Evolutionary conservation across 2,329 filamentous ascomycete genomes (phyloP), one percentile per base, ranked within the genome.

Genomic region (Sporothrix dimorphospora): DNA sequence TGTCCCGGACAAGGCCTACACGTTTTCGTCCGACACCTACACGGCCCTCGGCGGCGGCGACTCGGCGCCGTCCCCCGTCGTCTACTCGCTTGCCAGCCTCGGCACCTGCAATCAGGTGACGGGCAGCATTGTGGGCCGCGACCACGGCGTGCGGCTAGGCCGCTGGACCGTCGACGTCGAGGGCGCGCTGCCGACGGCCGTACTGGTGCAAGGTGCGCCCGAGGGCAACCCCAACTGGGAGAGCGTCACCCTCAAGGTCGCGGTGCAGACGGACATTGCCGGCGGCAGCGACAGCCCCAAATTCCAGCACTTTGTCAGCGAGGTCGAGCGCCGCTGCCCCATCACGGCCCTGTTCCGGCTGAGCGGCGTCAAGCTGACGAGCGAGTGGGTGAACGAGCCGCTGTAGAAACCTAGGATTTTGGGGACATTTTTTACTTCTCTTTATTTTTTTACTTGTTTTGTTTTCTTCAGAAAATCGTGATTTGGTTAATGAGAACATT

Each of bases 241-340:
- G 61, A 57, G 70, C 38, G 70, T 71, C 7, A 6, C 21, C 14
- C 61, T 71, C 34, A 47, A 38, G 19, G 51, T 67, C 19, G 21
- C 21, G 2, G 70, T 71, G 49, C 70, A 71, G 49, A 71, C 70
- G 9, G 70, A 71, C n/a, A 59, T 68, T 16, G 16, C 16, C 1
- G 70, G 70, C 24, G 70, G 61, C 51, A 19, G 1, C 16, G 57
- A 30, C 45, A 30, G 14, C 42, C 49, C 59, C 47, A 34, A 27
- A 16, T 71, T 71, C 61, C 61, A 59, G 38, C 61, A 67, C 38
- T 71, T 71, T 59, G 61, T 49, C 11, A 57, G 59, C 49, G 70
- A 71, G 61, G 70, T 71, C 34, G 70, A 71, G 70, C 70, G 70
- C 38, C 70, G 70, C 4, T 71, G 70, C 27, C 70, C 70, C 24